Percentiles rank a stretch among this genome's conserved stretches.
Conservation (phyloP, 2,329 filamentous ascomycete species). For the Diaporthe batatas region DNA sequence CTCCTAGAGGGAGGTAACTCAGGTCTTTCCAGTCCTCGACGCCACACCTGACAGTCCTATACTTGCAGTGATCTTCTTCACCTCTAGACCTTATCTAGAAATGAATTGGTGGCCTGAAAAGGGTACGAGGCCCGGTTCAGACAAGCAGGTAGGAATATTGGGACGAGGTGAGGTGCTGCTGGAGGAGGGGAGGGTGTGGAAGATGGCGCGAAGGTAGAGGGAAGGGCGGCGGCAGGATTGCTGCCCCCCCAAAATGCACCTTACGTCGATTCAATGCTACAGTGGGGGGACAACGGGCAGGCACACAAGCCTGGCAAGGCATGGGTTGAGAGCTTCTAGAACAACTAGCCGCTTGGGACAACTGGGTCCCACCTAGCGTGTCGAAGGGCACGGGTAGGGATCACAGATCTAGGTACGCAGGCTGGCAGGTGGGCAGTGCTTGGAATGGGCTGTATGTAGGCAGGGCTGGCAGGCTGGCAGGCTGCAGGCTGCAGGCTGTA, state of each 20-base stretch:
- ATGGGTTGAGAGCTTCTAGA: conserved; percentile 27
- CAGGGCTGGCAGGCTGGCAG: neutral
- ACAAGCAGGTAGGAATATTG: neutral
- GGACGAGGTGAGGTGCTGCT: neutral
- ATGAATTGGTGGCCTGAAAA: conserved; percentile 18
- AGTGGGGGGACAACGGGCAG: conserved; percentile 23
- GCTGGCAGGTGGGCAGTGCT: too few relatives aligned
- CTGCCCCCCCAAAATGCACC: conserved; percentile 20
- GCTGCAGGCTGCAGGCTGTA: conserved; percentile 2
- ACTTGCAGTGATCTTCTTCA: conserved; percentile 20
- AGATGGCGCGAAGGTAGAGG: conserved; percentile 5
- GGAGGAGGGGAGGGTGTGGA: neutral
- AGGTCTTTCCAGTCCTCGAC: conserved; percentile 22
- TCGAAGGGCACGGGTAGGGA: conserved; percentile 6
- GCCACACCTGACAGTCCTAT: conserved; percentile 18
- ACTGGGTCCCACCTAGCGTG: neutral
- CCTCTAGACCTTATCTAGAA: conserved; percentile 26
- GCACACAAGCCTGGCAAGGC: conserved; percentile 2
- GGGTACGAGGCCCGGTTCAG: conserved; percentile 6
- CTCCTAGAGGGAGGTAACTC: conserved; percentile 55
- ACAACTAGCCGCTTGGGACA: conserved; percentile 5
- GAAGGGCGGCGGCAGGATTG: conserved; percentile 21
- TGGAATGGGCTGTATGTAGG: too few relatives aligned
- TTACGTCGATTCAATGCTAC: conserved; percentile 34
- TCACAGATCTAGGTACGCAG: conserved; percentile 11